Conservation (phyloP, 345 rosid genomes). For the Ceriops tagal region DNA sequence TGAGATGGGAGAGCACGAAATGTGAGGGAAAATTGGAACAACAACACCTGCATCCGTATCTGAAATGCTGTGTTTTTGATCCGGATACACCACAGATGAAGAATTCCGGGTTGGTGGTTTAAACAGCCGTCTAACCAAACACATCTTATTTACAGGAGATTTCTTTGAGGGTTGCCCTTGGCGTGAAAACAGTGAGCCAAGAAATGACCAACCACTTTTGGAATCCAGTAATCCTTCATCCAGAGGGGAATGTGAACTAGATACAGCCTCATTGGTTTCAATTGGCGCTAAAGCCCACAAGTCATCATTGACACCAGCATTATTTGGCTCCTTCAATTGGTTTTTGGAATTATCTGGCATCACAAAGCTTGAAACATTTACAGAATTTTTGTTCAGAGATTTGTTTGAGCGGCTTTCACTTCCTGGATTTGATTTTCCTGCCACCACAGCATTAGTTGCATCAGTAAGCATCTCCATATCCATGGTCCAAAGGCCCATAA, state of each 20-base stretch:
- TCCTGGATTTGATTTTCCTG: slow-evolving; percentile 22
- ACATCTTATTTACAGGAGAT: slow-evolving; percentile 43
- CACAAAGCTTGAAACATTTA: background rate
- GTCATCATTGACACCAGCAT: slow-evolving; percentile 27
- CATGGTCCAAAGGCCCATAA: slow-evolving; percentile 1
- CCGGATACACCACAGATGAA: slow-evolving; percentile 58
- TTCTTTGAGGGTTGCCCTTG: slow-evolving; percentile 34
- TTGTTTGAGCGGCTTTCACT: slow-evolving; percentile 8
- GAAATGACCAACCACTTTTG: slow-evolving; percentile 61
- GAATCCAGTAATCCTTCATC: slow-evolving; percentile 16
- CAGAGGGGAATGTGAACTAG: slow-evolving; percentile 19
- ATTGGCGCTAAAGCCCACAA: slow-evolving; percentile 55
- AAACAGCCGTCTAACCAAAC: slow-evolving; percentile 50
- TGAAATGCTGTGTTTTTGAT: slow-evolving; percentile 40
- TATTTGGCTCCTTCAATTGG: slow-evolving; percentile 10
- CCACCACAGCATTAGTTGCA: slow-evolving; percentile 10
- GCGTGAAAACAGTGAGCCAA: slow-evolving; percentile 39
- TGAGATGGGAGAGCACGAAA: slow-evolving; percentile 38
- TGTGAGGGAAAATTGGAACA: slow-evolving; percentile 41
- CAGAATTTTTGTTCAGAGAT: slow-evolving; percentile 14
- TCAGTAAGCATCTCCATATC: slow-evolving; percentile 5
- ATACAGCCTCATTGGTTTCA: slow-evolving; percentile 26
- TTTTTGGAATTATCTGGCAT: slow-evolving; percentile 12
- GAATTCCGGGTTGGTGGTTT: slow-evolving; percentile 54
- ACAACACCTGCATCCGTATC: slow-evolving; percentile 48